Percentiles rank a stretch among this genome's conserved stretches.
Evolutionary conservation across 1,284 basidiomycete genomes (phyloP).

Genomic region (Coriolopsis trogii): DNA sequence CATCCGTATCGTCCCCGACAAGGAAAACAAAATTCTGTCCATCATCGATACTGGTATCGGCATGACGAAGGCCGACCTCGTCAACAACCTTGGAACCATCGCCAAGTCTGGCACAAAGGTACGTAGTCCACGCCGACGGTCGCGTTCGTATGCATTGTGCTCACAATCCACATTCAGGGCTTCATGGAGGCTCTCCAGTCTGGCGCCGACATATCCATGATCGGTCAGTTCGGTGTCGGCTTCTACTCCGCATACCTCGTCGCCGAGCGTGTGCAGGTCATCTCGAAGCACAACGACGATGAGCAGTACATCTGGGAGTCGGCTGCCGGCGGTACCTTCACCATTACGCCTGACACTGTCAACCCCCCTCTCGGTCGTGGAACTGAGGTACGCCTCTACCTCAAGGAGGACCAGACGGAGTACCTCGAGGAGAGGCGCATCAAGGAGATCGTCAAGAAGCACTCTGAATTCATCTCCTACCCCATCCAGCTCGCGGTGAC

Average conservation of each 20-base stretch:
- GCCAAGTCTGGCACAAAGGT: conserved; percentile 96
- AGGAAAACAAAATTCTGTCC: conserved; percentile 91
- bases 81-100: conserved; percentile 99
- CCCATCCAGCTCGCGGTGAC: conserved; percentile 98
- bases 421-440: conserved; percentile 99
- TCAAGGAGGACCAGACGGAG: conserved; percentile 99
- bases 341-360: conserved; percentile 92
- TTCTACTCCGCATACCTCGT: conserved; percentile 99
- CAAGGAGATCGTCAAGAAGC: conserved; percentile 99
- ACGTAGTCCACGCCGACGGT: conserved; percentile 22
- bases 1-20: conserved; percentile 93
- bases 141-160: background rate
- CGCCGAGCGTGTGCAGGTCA: conserved; percentile 96
- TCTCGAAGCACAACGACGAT: conserved; percentile 99
- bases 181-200: conserved; percentile 98
- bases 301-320: conserved; percentile 99
- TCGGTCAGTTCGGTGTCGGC: conserved; percentile 97
- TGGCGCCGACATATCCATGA: conserved; percentile 96
- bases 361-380: conserved; percentile 94
- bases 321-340: conserved; percentile 98
- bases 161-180: conserved; percentile 56
- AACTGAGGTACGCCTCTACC: conserved; percentile 91
- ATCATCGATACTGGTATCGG: conserved; percentile 98
- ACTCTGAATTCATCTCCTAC: conserved; percentile 99
- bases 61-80: conserved; percentile 98